These are phyloP conservation scores for Licmophora abbreviata DNA, from an alignment of 108 stramenopile genomes.

Conservation along the genomic window DNA sequence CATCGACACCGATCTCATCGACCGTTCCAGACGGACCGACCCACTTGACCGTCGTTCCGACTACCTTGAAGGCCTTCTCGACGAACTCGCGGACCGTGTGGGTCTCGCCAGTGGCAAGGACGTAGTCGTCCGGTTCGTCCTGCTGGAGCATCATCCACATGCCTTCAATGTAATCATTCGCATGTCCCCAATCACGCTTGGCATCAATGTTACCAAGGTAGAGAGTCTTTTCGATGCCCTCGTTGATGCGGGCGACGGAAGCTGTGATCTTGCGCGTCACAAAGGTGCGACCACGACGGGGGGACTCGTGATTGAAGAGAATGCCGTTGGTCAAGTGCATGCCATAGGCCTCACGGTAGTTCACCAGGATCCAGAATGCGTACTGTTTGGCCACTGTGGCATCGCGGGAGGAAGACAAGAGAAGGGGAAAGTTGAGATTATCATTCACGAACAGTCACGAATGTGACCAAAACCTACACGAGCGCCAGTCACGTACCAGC, in stretches of 20 bases:
- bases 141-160: slow-evolving; percentile 99
- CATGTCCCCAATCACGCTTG: slow-evolving; percentile 99
- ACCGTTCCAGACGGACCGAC: slow-evolving; percentile 84
- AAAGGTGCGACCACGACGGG: slow-evolving; percentile 97
- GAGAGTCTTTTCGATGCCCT: slow-evolving; percentile 80
- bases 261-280: slow-evolving; percentile 97
- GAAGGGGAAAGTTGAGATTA: slow-evolving; percentile 65
- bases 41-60: slow-evolving; percentile 86
- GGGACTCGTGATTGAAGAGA: slow-evolving; percentile 98
- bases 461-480: neutral
- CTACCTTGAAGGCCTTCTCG: slow-evolving; percentile 85
- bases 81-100: slow-evolving; percentile 97
- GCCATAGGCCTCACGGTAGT: slow-evolving; percentile 99
- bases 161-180: slow-evolving; percentile 97
- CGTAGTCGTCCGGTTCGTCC: slow-evolving; percentile 95
- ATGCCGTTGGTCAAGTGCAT: slow-evolving; percentile 97
- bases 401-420: slow-evolving; percentile 86
- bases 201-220: slow-evolving; percentile 97
- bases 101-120: slow-evolving; percentile 96
- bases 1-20: slow-evolving; percentile 93
- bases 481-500: slow-evolving; percentile 50
- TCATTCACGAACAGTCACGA: neutral
- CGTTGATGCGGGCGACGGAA: slow-evolving; percentile 85
- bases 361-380: slow-evolving; percentile 97
- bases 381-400: slow-evolving; percentile 99